phyloP scores from a whole-genome alignment of 257 asterid genomes.

The Primulina tabacum region DNA sequence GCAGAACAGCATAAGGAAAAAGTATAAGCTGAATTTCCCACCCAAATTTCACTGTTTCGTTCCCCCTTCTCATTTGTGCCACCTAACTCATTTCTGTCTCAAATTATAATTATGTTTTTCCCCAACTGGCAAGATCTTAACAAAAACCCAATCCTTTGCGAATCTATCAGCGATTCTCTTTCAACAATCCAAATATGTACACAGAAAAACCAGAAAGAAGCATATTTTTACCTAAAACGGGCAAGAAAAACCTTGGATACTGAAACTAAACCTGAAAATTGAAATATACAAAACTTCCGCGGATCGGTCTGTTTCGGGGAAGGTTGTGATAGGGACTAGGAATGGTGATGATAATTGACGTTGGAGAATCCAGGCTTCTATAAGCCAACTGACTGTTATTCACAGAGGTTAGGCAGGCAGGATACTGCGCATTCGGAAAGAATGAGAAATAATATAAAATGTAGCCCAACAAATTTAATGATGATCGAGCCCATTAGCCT shows the following conservation, averaged over 20 bases:
- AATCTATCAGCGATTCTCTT: background rate
- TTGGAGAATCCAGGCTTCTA: too few species aligned
- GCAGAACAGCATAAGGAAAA: background rate
- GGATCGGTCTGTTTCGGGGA: background rate
- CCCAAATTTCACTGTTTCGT: background rate
- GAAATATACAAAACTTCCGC: background rate
- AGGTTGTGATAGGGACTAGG: too few species aligned
- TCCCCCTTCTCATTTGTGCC: background rate
- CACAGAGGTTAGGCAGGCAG: too few species aligned
- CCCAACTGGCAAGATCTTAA: background rate
- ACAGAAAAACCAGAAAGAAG: background rate
- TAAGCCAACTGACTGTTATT: too few species aligned
- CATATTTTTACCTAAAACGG: background rate
- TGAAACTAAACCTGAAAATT: background rate
- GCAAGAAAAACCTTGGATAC: background rate
- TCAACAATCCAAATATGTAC: background rate
- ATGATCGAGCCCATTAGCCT: too few species aligned
- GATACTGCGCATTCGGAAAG: too few species aligned
- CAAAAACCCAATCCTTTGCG: background rate
- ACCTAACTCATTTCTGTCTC: background rate
- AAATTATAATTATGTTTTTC: too few species aligned
- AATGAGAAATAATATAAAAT: too few species aligned
- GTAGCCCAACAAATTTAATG: too few species aligned
- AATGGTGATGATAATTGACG: too few species aligned
- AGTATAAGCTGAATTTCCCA: background rate